Percentiles rank a stretch among this genome's conserved stretches.
phyloP scores from a whole-genome alignment of 352 stramenopile genomes.

The Thraustochytrium sp. region DNA sequence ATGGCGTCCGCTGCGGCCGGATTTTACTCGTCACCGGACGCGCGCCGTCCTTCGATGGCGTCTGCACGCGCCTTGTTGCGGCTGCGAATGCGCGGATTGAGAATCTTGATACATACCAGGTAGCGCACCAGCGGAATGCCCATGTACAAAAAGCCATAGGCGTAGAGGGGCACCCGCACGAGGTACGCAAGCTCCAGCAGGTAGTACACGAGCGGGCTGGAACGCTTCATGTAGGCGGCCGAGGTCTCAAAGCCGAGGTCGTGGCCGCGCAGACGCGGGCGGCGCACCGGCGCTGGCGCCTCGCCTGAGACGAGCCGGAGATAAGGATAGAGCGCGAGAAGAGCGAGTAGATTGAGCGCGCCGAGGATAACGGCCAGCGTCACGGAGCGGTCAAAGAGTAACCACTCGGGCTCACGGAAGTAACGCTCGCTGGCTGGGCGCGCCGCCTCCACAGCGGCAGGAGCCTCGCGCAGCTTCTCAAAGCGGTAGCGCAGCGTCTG shows the following conservation, averaged over 20 bases:
- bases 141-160: not conserved
- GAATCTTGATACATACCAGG: slow-evolving; percentile 6
- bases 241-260: not conserved
- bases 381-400: slow-evolving; percentile 6
- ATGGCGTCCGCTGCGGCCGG: no score
- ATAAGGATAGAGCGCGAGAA: not conserved
- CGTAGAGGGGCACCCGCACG: slow-evolving; percentile 3
- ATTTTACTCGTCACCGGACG: no score
- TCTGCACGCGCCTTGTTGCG: not conserved
- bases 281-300: not conserved
- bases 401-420: slow-evolving; percentile 3
- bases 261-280: not conserved
- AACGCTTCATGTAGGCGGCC: not conserved
- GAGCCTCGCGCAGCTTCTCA: not conserved
- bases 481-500: not conserved
- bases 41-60: not conserved
- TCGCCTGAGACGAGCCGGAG: not conserved
- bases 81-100: slow-evolving; percentile 7
- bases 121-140: slow-evolving; percentile 1
- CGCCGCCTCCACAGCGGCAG: not conserved
- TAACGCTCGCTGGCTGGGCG: not conserved
- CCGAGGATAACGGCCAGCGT: slow-evolving; percentile 1
- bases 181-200: not conserved
- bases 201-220: not conserved
- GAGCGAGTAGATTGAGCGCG: not conserved